Base-by-base conservation (phyloP, 2,329 filamentous ascomycete species). In the Remersonia thermophila region DNA sequence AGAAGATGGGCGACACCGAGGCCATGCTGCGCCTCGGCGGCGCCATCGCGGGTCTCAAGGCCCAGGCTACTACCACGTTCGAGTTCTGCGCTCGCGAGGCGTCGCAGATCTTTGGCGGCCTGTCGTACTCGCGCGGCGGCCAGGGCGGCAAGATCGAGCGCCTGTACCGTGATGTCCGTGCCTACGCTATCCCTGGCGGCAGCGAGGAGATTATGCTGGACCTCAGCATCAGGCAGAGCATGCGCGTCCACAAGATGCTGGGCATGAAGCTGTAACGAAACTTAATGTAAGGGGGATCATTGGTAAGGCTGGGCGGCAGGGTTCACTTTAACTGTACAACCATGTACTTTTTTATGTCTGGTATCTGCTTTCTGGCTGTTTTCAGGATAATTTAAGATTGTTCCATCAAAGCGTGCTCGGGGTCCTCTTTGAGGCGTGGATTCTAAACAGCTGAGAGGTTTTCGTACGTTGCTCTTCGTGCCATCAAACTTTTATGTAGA, bases 201-300 rank as follows among this genome's bases (percentile, higher is more conserved):
- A 85, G 78, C 47, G 89, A 98, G 66, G 91, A 98, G 71, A 98
- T 98, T 47, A 98, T 98, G 91, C 66, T 96, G 47, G 91, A 98
- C 59, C 61, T 98, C 54, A 93, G 84, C 62, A 93, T 98, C 59
- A 72, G 89, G 41, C 62, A 98, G 56, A 93, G 83, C 38, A 48
- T 59, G 50, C 47, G 76, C 58, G 91, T 98, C 37, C 83, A 86
- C 50, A 80, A 95, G 71, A 78, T 79, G 44, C 67, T 94, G 58
- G 91, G 91, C 8, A 95, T 96, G 89, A 98, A 95, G 72, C 57
- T 98, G 58, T 96, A 77, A 56, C n/a, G 18, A 23, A 32, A 8
- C 4, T 13, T 29, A 12, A 27, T 27, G 27, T 15, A 30, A 30
- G 16, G 16, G 11, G 14, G 17, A 17, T 12, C 14, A 13, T 26